Evolutionary conservation across 768 basidiomycete species (phyloP), one percentile per base, ranked within the genome.

Genomic region (Pholiota molesta): DNA sequence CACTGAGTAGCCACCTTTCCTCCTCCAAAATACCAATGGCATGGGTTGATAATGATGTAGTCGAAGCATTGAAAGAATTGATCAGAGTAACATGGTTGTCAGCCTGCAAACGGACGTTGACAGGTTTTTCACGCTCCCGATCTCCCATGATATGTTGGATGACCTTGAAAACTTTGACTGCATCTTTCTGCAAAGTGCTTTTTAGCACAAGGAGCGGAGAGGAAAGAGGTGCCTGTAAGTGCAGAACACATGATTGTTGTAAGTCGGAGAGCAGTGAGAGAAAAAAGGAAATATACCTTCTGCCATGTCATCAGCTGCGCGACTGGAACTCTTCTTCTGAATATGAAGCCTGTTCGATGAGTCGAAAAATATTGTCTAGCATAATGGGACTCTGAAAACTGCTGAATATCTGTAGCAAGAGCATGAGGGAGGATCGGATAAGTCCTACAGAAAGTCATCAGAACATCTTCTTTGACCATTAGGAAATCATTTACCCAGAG

Each of bases 61-160:
- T 79, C 2, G 84, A 85, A 0, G 69, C 72, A 60, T 81, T 82
- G 37, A 84, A 75, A 19, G 82, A 76, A 37, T 72, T 74, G 39
- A 77, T 69, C 62, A 78, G 78, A 7, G 83, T 81, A 7, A 78
- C 71, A 57, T 81, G 80, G 47, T 66, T 73, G 44, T 83, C 81
- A n/a, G 75, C 65, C 54, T 78, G 77, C 17, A 80, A 55, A 4
- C 85, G 85, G 45, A 86, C 77, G 19, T 79, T 80, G n/a, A 81
- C 75, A 3, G 81, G 73, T 61, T 79, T 83, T 62, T 92, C 91
- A 23, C 86, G 86, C 66, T 94, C 91, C 8, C 94, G 83, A 69
- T 97, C 95, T 40, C 94, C 94, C 95, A 97, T 98, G 49, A 96
- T 86, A 59, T 88, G 90, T 71, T 97, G 96, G 47, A 97, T 85